phyloP scores from a whole-genome alignment of 768 basidiomycete species.

The Hysterangium stoloniferum region DNA sequence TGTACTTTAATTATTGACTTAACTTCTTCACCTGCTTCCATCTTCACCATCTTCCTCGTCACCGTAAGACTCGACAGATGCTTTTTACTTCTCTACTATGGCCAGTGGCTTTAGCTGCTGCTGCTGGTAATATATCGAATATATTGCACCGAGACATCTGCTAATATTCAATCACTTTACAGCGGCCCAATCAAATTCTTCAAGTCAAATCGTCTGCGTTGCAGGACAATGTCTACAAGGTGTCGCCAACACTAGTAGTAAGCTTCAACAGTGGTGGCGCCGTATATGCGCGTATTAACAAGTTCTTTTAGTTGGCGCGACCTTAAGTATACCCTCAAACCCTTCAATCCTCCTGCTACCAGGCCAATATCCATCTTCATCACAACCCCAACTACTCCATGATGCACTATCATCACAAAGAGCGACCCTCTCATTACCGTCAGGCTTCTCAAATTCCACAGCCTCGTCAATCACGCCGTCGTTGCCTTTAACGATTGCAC shows the following conservation, averaged over 20 bases:
- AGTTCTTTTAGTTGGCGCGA: conserved; percentile 53
- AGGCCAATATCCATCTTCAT: conserved; percentile 65
- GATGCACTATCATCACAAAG: conserved; percentile 57
- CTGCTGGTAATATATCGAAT: not conserved
- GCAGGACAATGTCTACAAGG: conserved; percentile 86
- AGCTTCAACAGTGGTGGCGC: conserved; percentile 29
- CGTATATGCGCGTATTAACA: conserved; percentile 12
- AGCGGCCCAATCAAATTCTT: conserved; percentile 47
- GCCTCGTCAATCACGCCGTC: conserved; percentile 40
- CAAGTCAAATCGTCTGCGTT: conserved; percentile 63
- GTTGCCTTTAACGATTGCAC: conserved; percentile 59
- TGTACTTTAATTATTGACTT: not conserved
- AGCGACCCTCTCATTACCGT: conserved; percentile 46
- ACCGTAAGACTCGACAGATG: not conserved
- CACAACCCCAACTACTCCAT: conserved; percentile 67
- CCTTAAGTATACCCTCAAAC: conserved; percentile 44
- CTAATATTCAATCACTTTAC: conserved; percentile 3
- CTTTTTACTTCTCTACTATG: conserved; percentile 1
- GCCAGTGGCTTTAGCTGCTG: conserved; percentile 9
- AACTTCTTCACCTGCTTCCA: conserved; percentile 8
- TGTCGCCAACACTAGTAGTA: conserved; percentile 59
- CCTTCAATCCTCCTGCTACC: conserved; percentile 60
- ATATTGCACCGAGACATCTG: not conserved
- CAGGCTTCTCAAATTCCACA: conserved; percentile 49
- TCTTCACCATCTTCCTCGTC: not conserved